These are phyloP conservation scores for Fusarium drepaniforme DNA, from an alignment of 2,329 filamentous ascomycete genomes.

Conservation along the genomic window DNA sequence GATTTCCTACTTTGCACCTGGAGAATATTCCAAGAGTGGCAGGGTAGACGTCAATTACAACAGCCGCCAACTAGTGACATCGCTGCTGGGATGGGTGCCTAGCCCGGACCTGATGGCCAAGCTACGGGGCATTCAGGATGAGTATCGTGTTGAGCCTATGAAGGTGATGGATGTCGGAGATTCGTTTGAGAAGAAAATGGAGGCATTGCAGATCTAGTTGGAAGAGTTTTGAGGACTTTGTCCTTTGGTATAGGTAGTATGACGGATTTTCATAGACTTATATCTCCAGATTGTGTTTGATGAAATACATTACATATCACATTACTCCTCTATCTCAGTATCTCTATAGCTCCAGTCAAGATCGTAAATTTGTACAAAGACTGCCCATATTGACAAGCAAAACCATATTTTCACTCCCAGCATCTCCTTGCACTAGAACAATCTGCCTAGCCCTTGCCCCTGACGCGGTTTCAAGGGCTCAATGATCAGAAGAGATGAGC, in stretches of 20 bases:
- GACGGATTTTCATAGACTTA: neutral
- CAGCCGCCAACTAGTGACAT: slow-evolving; percentile 10
- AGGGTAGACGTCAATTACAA: neutral
- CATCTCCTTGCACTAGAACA: too few relatives aligned
- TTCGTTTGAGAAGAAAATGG: neutral
- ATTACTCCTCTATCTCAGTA: too few relatives aligned
- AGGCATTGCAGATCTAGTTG: neutral
- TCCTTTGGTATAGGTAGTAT: neutral
- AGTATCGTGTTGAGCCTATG: slow-evolving; percentile 3
- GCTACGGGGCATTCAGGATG: slow-evolving; percentile 9
- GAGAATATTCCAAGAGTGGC: neutral
- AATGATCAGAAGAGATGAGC: too few relatives aligned
- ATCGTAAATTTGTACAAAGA: too few relatives aligned
- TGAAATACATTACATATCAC: neutral
- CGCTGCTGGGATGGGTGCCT: slow-evolving; percentile 7
- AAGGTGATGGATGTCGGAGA: neutral
- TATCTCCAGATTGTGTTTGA: neutral
- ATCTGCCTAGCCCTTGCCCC: too few relatives aligned
- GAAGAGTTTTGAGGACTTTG: neutral
- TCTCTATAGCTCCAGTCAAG: too few relatives aligned
- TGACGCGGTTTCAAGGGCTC: too few relatives aligned
- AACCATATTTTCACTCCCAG: too few relatives aligned
- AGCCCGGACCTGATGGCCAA: slow-evolving; percentile 6
- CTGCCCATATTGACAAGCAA: too few relatives aligned
- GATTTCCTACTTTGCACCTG: slow-evolving; percentile 9